phyloP scores from a whole-genome alignment of 192 early-diverging fungal genomes.

The Coemansia brasiliensis region DNA sequence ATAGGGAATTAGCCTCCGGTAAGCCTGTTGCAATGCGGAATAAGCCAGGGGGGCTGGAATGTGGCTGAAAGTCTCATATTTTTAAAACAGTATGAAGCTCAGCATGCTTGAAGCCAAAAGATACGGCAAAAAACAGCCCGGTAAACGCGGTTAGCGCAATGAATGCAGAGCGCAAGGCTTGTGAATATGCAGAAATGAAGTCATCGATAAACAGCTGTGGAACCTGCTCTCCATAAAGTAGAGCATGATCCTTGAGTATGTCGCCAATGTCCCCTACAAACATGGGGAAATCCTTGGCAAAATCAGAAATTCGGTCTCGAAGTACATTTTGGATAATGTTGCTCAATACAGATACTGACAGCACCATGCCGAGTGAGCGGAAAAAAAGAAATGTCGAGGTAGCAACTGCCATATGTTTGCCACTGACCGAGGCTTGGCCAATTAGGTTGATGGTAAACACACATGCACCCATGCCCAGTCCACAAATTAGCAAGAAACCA shows the following conservation, averaged over 20 bases:
- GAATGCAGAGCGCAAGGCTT: slow-evolving; percentile 22
- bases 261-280: slow-evolving; percentile 18
- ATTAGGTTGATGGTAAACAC: slow-evolving; percentile 71
- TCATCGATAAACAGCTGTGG: slow-evolving; percentile 4
- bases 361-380: slow-evolving; percentile 61
- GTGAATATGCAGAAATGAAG: slow-evolving; percentile 16
- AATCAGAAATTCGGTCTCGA: slow-evolving; percentile 13
- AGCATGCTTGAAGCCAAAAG: slow-evolving; percentile 31
- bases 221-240: slow-evolving; percentile 7
- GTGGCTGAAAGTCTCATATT: not conserved
- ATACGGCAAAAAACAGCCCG: slow-evolving; percentile 20
- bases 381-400: slow-evolving; percentile 66
- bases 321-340: slow-evolving; percentile 65
- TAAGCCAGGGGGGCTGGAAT: too few relatives aligned
- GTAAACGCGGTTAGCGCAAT: slow-evolving; percentile 29
- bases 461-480: slow-evolving; percentile 71
- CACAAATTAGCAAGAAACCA: slow-evolving; percentile 67
- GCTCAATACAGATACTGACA: slow-evolving; percentile 59
- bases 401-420: slow-evolving; percentile 62
- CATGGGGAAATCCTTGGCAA: slow-evolving; percentile 25
- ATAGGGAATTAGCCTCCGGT: too few relatives aligned
- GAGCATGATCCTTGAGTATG: slow-evolving; percentile 20
- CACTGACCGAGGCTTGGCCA: slow-evolving; percentile 65
- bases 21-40: too few relatives aligned
- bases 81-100: slow-evolving; percentile 21